Evolutionary conservation across 106 monocot species (phyloP).

Genomic region (Acorus calamus): DNA sequence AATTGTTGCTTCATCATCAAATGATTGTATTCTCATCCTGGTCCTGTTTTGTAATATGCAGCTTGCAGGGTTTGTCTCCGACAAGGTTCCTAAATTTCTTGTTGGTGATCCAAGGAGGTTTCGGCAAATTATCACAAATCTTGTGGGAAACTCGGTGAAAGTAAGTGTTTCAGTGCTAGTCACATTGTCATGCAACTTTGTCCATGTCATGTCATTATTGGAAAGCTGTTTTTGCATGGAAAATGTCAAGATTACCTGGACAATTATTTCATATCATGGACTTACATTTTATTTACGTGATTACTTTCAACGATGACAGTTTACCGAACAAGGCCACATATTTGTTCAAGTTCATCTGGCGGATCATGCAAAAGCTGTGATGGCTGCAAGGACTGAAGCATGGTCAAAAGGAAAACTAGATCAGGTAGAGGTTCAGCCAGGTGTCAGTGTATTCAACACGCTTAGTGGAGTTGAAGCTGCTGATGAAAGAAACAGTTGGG

Average conservation of each 20-base stretch:
- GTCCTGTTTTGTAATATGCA: conserved; percentile 22
- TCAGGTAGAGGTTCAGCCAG: conserved; percentile 7
- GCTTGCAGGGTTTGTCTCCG: conserved; percentile 93
- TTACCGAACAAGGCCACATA: conserved; percentile 90
- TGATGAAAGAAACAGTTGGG: conserved; percentile 73
- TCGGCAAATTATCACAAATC: conserved; percentile 95
- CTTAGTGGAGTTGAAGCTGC: conserved; percentile 83
- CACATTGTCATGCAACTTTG: too few relatives aligned
- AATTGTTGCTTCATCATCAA: background rate
- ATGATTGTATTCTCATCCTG: background rate
- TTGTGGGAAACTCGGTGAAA: conserved; percentile 93
- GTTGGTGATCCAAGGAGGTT: conserved; percentile 91
- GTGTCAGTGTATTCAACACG: conserved; percentile 26
- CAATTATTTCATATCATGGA: too few relatives aligned
- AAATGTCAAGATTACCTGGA: too few relatives aligned
- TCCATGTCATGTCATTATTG: background rate
- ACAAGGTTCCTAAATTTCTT: conserved; percentile 66
- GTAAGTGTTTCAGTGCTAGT: conserved; percentile 20
- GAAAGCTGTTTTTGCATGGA: too few relatives aligned
- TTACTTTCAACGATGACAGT: conserved; percentile 26
- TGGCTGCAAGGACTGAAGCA: conserved; percentile 23
- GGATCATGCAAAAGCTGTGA: conserved; percentile 26
- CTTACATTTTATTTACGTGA: too few relatives aligned
- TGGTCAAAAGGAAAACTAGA: conserved; percentile 22
- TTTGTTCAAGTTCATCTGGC: conserved; percentile 84